These are phyloP conservation scores for Ogataea sp. DNA, from an alignment of 805 yeast genomes.

Conservation along the genomic window DNA sequence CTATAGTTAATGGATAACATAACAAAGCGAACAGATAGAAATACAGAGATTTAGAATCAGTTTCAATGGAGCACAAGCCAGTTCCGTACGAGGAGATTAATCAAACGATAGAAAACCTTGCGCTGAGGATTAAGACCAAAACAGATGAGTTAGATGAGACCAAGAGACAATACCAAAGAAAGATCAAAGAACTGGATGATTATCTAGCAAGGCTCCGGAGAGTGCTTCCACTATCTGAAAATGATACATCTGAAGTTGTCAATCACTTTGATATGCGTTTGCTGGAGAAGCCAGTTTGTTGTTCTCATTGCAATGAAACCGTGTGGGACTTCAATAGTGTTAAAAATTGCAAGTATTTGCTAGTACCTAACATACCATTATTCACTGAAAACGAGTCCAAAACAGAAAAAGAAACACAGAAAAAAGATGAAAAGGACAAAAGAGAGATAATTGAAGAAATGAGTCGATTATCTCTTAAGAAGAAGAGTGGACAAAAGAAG, in stretches of 20 bases:
- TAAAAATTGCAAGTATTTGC: slow-evolving; percentile 9
- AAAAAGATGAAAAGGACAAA: neutral
- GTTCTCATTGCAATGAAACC: slow-evolving; percentile 9
- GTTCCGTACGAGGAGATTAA: slow-evolving; percentile 12
- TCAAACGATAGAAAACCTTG: slow-evolving; percentile 12
- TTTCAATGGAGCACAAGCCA: slow-evolving; percentile 15
- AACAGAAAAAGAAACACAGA: too few relatives aligned
- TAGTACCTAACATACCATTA: slow-evolving; percentile 22
- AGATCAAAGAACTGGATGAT: neutral
- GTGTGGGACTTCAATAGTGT: slow-evolving; percentile 6
- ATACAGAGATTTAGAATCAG: too few relatives aligned
- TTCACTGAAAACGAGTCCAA: too few relatives aligned
- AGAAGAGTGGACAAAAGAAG: slow-evolving; percentile 2
- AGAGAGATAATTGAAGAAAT: too few relatives aligned
- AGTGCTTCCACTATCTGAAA: neutral
- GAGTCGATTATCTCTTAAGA: too few relatives aligned
- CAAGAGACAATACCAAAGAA: neutral
- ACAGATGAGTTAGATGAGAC: slow-evolving; percentile 3
- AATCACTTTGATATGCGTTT: too few relatives aligned
- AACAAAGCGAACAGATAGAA: too few relatives aligned
- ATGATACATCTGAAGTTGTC: too few relatives aligned
- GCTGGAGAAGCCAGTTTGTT: too few relatives aligned
- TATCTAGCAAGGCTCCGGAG: neutral
- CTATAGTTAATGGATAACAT: too few relatives aligned
- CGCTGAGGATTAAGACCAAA: slow-evolving; percentile 8